Evolutionary conservation across 768 basidiomycete genomes (phyloP).

Genomic region (Lactarius sp.): DNA sequence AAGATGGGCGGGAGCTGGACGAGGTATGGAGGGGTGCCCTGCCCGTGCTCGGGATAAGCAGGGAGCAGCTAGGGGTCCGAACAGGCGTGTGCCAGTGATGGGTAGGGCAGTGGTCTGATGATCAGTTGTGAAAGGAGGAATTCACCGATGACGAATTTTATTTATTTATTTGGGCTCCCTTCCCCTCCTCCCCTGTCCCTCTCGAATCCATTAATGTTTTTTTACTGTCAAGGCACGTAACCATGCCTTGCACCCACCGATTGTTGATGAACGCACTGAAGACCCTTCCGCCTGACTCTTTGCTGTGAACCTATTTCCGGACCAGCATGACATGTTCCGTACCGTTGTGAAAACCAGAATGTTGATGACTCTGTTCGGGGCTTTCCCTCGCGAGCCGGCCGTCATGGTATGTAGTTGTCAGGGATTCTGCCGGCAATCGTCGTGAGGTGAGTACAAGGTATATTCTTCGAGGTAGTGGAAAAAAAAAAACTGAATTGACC

Average conservation of each 20-base stretch:
- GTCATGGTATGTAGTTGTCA: neutral
- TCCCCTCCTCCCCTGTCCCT: too few relatives aligned
- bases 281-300: neutral
- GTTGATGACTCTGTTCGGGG: neutral
- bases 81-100: constrained; percentile 61
- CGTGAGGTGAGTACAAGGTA: constrained; percentile 3
- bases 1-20: constrained; percentile 32
- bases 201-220: neutral
- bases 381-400: neutral
- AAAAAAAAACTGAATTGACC: constrained; percentile 7
- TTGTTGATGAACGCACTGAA: neutral
- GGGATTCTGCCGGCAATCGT: constrained; percentile 10
- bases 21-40: constrained; percentile 28
- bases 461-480: neutral
- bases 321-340: neutral
- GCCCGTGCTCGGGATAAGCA: constrained; percentile 39
- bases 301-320: neutral
- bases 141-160: constrained; percentile 1
- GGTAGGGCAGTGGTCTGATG: constrained; percentile 47
- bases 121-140: constrained; percentile 2
- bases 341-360: neutral
- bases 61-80: constrained; percentile 42
- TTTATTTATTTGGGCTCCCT: neutral
- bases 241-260: neutral
- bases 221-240: constrained; percentile 2